Evolutionary conservation across 148 eudicot species (phyloP).

Genomic region (Rhododendron griersonianum): DNA sequence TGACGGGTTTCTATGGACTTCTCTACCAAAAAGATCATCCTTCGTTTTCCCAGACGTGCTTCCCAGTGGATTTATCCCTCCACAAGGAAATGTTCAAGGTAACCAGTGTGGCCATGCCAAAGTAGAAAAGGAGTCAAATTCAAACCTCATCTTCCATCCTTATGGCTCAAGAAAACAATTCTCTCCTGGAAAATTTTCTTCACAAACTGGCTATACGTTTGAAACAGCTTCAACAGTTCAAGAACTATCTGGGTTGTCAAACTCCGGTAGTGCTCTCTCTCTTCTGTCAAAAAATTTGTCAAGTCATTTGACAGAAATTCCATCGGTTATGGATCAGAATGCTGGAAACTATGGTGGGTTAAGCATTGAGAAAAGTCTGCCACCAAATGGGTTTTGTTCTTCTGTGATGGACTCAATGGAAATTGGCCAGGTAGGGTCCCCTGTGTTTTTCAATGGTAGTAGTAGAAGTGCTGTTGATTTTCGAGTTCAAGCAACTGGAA

Average conservation of each 20-base stretch:
- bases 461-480: not conserved
- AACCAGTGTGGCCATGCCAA: conserved; percentile 24
- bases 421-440: not conserved
- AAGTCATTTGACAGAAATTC: not conserved
- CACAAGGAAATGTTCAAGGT: conserved; percentile 18
- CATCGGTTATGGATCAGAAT: not conserved
- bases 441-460: not conserved
- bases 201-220: conserved; percentile 14
- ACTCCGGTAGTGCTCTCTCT: conserved; percentile 73
- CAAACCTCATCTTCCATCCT: conserved; percentile 12
- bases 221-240: conserved; percentile 13
- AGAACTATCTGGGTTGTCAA: conserved; percentile 28
- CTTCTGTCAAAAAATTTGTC: conserved; percentile 20
- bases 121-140: conserved; percentile 26
- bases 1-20: conserved; percentile 29
- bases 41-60: conserved; percentile 38
- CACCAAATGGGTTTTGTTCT: not conserved
- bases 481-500: not conserved
- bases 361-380: not conserved
- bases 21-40: conserved; percentile 33
- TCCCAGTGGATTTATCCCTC: conserved; percentile 15
- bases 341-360: not conserved
- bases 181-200: not conserved
- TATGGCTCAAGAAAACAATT: conserved; percentile 9
- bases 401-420: not conserved